phyloP scores from a whole-genome alignment of 768 basidiomycete species.

The Mrakia hoshinonis region DNA sequence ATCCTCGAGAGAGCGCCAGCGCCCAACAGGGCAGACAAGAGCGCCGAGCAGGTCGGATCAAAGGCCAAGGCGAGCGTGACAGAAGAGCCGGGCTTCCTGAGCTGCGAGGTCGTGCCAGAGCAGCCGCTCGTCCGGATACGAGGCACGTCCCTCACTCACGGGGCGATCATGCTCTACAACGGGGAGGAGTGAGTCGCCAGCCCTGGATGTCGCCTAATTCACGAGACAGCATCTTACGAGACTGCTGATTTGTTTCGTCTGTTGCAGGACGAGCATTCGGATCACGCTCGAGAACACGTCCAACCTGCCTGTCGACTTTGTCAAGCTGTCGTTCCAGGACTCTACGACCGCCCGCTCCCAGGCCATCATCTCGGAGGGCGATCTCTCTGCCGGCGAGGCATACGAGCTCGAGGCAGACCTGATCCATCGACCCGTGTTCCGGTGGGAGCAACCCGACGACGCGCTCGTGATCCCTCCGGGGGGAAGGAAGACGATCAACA shows the following conservation, averaged over 20 bases:
- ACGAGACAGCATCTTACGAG: too few relatives aligned
- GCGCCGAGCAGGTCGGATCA: neutral
- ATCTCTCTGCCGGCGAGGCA: constrained; percentile 66
- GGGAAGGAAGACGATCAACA: constrained; percentile 56
- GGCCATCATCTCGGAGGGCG: constrained; percentile 54
- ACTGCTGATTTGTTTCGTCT: too few relatives aligned
- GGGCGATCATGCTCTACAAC: constrained; percentile 87
- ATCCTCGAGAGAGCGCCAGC: neutral
- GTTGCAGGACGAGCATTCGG: constrained; percentile 63
- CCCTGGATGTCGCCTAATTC: too few relatives aligned
- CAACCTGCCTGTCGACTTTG: constrained; percentile 66
- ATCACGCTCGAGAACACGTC: constrained; percentile 88
- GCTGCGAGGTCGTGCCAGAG: constrained; percentile 74
- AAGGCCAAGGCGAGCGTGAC: constrained; percentile 21
- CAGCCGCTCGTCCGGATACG: constrained; percentile 81
- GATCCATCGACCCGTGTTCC: constrained; percentile 67
- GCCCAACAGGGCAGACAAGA: neutral
- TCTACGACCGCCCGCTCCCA: constrained; percentile 72
- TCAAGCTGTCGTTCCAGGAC: constrained; percentile 81
- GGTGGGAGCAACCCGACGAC: constrained; percentile 51
- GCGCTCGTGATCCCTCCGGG: constrained; percentile 55
- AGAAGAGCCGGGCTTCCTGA: constrained; percentile 48
- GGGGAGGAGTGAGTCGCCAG: constrained; percentile 66
- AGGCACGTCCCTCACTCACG: constrained; percentile 80
- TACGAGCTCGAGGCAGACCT: constrained; percentile 85